These are phyloP conservation scores for Stachybotrys elegans DNA, from an alignment of 2,329 filamentous ascomycete genomes.

Conservation along the genomic window DNA sequence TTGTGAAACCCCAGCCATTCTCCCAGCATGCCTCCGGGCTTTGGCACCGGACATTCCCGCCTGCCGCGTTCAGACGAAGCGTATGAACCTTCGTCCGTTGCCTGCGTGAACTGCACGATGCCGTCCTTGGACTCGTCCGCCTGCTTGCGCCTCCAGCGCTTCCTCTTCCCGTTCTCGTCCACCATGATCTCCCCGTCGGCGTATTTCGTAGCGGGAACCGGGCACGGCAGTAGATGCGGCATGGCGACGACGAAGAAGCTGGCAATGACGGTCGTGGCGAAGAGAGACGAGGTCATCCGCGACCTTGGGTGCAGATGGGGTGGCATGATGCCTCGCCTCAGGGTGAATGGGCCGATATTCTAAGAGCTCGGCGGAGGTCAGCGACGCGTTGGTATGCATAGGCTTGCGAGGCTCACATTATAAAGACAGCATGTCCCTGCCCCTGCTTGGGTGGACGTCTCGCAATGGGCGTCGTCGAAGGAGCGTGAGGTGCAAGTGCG, in stretches of 20 bases:
- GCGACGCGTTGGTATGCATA: too few species aligned
- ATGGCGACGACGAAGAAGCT: slow-evolving; percentile 90
- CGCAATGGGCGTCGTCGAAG: too few species aligned
- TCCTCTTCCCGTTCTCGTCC: slow-evolving; percentile 40
- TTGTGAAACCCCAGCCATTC: slow-evolving; percentile 67
- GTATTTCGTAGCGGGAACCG: slow-evolving; percentile 69
- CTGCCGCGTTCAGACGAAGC: slow-evolving; percentile 35
- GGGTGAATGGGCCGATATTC: too few species aligned
- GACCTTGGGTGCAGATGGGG: slow-evolving; percentile 91
- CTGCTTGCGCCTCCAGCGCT: slow-evolving; percentile 36
- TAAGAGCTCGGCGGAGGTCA: too few species aligned
- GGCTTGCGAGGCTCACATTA: too few species aligned
- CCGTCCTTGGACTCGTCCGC: slow-evolving; percentile 31
- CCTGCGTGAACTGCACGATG: slow-evolving; percentile 42
- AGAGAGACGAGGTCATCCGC: slow-evolving; percentile 87
- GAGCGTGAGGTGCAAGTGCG: too few species aligned
- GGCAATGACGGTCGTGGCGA: slow-evolving; percentile 84
- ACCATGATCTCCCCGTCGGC: slow-evolving; percentile 60
- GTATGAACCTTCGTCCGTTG: slow-evolving; percentile 28
- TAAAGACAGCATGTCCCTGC: too few species aligned
- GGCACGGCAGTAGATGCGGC: slow-evolving; percentile 88
- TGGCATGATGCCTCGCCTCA: slow-evolving; percentile 54
- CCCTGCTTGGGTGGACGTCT: too few species aligned
- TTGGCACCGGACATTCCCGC: slow-evolving; percentile 87
- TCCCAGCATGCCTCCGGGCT: slow-evolving; percentile 74